Base-by-base conservation (phyloP, 1,284 basidiomycete species). In the Microbotryomycetes sp. region DNA sequence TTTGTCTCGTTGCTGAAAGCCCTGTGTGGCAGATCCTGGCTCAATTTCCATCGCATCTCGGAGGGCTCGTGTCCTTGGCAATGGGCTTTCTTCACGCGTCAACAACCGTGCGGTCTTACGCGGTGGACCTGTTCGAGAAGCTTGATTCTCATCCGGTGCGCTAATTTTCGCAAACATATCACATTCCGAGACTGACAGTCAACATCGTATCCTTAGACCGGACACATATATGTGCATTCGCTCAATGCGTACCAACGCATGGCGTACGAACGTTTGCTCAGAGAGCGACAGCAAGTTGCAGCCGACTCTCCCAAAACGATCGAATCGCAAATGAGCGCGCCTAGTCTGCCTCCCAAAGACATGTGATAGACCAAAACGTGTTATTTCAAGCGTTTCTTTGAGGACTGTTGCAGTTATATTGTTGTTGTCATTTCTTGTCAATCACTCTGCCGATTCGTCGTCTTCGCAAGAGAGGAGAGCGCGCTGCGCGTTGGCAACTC, bases 161-260 rank as follows among this genome's bases (percentile, higher is more conserved):
- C 79, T 52, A 46, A 59, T 69, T 30, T 64, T 64, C 27, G 51
- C 56, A 9, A 45, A 59, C 9, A 63, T 66, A 3, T 46, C 52
- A 26, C n/a, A 30, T 30, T 23, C 29, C 52, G n/a, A 49, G 9
- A 21, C 49, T 18, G 16, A 51, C 11, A 21, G 23, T 45, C 7
- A 23, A 18, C 16, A 28, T 21, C 28, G n/a, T 13, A 5, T 41
- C 41, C 62, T 6, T 65, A 94, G 91, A 83, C 93, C 64, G 93
- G 94, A 0, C 80, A 86, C 27, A 81, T 89, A 61, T 92, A 88
- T 71, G 77, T 97, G 27, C 84, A 88, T 71, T 78, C 82, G 9
- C 81, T 98, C 57, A 97, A 96, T 74, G 86, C 90, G 71, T 97
- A 93, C 74, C 90, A 96, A 72, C 84, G 91, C 1, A 87, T 90